phyloP scores from a whole-genome alignment of 768 basidiomycete species.

The Auriscalpium microsporum region DNA sequence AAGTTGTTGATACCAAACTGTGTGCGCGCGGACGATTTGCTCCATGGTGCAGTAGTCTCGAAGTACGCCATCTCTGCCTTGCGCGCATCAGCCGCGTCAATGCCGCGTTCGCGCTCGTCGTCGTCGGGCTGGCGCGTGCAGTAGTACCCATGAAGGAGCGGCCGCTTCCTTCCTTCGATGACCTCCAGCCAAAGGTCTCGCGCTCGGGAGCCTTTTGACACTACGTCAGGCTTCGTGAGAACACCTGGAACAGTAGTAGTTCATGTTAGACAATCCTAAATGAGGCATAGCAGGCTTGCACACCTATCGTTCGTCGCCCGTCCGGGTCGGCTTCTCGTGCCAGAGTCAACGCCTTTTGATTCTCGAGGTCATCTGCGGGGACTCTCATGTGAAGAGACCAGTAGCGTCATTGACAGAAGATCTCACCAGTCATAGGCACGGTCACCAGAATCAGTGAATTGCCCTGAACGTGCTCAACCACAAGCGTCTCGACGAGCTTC shows the following conservation, averaged over 20 bases:
- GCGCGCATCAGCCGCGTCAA: constrained; percentile 26
- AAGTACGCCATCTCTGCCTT: constrained; percentile 30
- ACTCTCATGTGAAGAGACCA: not conserved
- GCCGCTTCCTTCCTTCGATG: constrained; percentile 30
- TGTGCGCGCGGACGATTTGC: constrained; percentile 13
- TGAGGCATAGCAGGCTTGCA: not conserved
- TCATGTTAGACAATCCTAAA: not conserved
- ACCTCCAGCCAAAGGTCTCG: constrained; percentile 31
- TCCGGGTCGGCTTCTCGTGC: constrained; percentile 38
- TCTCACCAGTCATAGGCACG: constrained; percentile 43
- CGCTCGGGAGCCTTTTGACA: constrained; percentile 25
- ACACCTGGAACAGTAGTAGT: constrained; percentile 29
- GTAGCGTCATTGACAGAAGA: not conserved
- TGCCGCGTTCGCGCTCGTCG: constrained; percentile 23
- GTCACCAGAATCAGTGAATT: constrained; percentile 48
- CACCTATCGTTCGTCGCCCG: constrained; percentile 46
- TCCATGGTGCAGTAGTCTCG: constrained; percentile 29
- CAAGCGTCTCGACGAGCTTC: constrained; percentile 40
- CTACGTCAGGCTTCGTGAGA: constrained; percentile 41
- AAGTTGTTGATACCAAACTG: constrained; percentile 32
- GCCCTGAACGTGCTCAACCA: constrained; percentile 38
- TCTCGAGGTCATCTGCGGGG: constrained; percentile 46
- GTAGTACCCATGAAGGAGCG: constrained; percentile 34
- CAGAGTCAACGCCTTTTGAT: constrained; percentile 44
- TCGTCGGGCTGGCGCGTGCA: constrained; percentile 35